These are phyloP conservation scores for Aspergillus panamensis DNA, from an alignment of 495 filamentous ascomycete genomes.

Conservation along the genomic window DNA sequence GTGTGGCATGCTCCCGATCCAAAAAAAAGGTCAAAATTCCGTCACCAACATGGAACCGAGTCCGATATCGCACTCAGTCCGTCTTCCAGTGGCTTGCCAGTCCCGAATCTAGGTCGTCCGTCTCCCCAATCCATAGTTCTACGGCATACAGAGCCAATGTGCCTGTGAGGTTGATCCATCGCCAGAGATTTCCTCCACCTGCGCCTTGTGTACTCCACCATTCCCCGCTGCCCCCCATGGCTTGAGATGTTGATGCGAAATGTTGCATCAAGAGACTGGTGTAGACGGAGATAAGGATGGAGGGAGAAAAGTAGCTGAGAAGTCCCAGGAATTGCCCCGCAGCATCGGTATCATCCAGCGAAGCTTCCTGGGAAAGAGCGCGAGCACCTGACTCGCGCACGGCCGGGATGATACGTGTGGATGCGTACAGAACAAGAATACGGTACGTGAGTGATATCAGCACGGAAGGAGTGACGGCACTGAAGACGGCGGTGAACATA, in stretches of 20 bases:
- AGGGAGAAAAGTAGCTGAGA: constrained; percentile 87
- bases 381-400: constrained; percentile 80
- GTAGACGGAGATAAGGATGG: constrained; percentile 89
- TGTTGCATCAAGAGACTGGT: constrained; percentile 97
- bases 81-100: constrained; percentile 85
- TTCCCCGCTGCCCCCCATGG: constrained; percentile 61
- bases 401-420: constrained; percentile 93
- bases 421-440: constrained; percentile 88
- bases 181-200: constrained; percentile 79
- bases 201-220: constrained; percentile 83
- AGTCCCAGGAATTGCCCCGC: constrained; percentile 74
- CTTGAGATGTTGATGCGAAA: constrained; percentile 67
- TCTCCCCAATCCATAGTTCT: constrained; percentile 78
- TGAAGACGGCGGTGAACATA: constrained; percentile 83
- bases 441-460: constrained; percentile 92
- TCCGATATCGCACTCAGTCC: constrained; percentile 55
- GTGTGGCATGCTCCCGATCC: background rate
- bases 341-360: constrained; percentile 78
- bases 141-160: constrained; percentile 88
- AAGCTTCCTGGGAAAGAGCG: constrained; percentile 76
- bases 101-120: constrained; percentile 63
- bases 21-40: background rate
- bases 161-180: constrained; percentile 85
- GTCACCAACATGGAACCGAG: background rate
- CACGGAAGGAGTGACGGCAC: constrained; percentile 90